Base-by-base conservation (phyloP, 179 eudicot genomes). In the Dionaea muscipula region DNA sequence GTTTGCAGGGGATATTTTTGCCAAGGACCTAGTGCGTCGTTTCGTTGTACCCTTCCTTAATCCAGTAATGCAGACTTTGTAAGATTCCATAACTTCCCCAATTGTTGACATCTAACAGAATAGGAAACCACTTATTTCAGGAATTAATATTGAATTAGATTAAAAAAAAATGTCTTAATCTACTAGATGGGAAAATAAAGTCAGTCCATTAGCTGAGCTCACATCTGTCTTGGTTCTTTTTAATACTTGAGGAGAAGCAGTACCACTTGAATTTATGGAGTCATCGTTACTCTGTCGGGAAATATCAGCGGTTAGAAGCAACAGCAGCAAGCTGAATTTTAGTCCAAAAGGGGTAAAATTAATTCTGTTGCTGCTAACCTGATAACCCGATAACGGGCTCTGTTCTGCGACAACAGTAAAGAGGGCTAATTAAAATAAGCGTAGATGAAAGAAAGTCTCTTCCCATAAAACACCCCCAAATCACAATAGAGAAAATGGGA, bases 1-100 rank as follows among this genome's bases (percentile, higher is more conserved):
- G 73, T 88, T 93, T 53, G 75, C 95, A 18, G 99, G 99, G 63
- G 78, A 64, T 52, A 88, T 81, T 66, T 60, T 81, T 35, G 71
- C 70, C 47, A 93, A 51, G 47, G 96, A 84, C 57, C 59, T 53
- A 46, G 49, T 68, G 26, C 89, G 81, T 12, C 94, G 72, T 16
- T 49, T 75, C 40, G 81, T 59, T 67, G 84, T 89, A 48, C 85
- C 18, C 68, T 68, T 75, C 63, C 94, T 66, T 57, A 91, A 72
- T 55, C 62, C 38, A 53, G 71, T 27, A 69, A 81, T 77, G 62
- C 98, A 91, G 40, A 62, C 53, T 75, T 81, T 84, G 57, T 91
- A 87, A 35, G 78, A 69, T 63, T 71, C 73, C 78, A 79, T 81
- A 47, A 91, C 86, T 53, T 72, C 73, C 20, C 62, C 77, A 56